A percentile compares a stretch with the other conserved stretches of the same genome.
These are phyloP conservation scores for Phoma sp. DNA, from an alignment of 2,329 filamentous ascomycete genomes.

Conservation along the genomic window DNA sequence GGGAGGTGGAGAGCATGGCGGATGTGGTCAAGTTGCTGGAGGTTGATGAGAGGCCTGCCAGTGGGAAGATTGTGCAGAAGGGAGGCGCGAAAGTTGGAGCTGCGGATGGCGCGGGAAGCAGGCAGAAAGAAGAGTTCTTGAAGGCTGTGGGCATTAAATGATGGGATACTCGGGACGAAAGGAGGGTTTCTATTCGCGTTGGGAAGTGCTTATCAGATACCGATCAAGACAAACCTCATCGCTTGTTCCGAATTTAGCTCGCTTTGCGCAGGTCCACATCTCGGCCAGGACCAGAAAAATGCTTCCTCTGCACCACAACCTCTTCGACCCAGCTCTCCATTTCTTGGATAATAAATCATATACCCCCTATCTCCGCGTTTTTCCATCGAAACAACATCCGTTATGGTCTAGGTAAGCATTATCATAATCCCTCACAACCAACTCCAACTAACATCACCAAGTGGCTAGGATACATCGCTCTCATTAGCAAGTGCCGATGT, in stretches of 20 bases:
- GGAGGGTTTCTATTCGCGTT: too few species aligned
- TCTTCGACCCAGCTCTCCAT: too few species aligned
- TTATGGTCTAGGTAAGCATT: constrained; percentile 15
- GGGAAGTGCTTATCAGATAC: background rate
- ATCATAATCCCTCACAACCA: too few species aligned
- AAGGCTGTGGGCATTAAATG: constrained; percentile 46
- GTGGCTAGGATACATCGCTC: constrained; percentile 15
- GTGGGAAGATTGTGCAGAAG: background rate
- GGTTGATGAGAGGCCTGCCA: constrained; percentile 13
- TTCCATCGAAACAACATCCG: constrained; percentile 6
- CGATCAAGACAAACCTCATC: background rate
- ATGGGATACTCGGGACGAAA: background rate
- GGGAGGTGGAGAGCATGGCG: constrained; percentile 54
- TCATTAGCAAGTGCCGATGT: constrained; percentile 5
- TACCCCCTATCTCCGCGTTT: background rate
- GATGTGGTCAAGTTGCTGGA: constrained; percentile 51
- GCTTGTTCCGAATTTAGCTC: too few species aligned
- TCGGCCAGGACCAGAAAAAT: too few species aligned
- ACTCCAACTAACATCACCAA: background rate
- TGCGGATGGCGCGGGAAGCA: constrained; percentile 7
- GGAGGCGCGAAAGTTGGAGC: background rate
- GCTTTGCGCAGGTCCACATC: too few species aligned
- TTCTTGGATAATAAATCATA: background rate
- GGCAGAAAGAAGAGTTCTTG: constrained; percentile 39
- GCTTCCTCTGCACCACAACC: too few species aligned